Percentiles rank a stretch among this genome's conserved stretches.
Evolutionary conservation across 768 basidiomycete genomes (phyloP).

Genomic region (Rhizopogon sp.): DNA sequence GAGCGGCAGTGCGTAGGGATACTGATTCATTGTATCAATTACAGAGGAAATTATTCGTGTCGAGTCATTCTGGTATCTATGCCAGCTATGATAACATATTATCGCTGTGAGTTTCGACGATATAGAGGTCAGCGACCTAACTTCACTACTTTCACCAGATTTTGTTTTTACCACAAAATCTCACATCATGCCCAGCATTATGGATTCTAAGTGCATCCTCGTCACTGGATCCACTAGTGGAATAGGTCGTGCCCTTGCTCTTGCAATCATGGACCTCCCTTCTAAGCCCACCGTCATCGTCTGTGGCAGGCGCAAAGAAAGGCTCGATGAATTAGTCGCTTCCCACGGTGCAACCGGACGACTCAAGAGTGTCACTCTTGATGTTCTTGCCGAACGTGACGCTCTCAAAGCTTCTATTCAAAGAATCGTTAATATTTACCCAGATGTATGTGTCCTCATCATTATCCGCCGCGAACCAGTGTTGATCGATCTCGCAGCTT

Average conservation of each 20-base stretch:
- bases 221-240: conserved; percentile 54
- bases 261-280: conserved; percentile 41
- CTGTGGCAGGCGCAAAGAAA: conserved; percentile 45
- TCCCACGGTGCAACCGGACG: conserved; percentile 19
- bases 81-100: too few species aligned
- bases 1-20: background rate
- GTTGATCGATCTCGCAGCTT: conserved; percentile 30
- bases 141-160: too few species aligned
- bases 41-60: background rate
- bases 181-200: conserved; percentile 30
- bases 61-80: background rate
- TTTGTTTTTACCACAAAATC: background rate
- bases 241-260: conserved; percentile 54
- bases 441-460: conserved; percentile 34
- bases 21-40: too few species aligned
- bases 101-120: too few species aligned
- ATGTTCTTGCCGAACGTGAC: conserved; percentile 35
- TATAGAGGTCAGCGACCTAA: background rate
- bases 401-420: conserved; percentile 37
- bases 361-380: conserved; percentile 38
- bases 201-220: conserved; percentile 45
- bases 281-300: conserved; percentile 47
- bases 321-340: conserved; percentile 43
- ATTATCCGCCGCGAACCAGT: background rate
- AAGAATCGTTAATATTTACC: conserved; percentile 36